These are phyloP conservation scores for Salvia hispanica DNA, from an alignment of 257 asterid genomes.

Conservation along the genomic window DNA sequence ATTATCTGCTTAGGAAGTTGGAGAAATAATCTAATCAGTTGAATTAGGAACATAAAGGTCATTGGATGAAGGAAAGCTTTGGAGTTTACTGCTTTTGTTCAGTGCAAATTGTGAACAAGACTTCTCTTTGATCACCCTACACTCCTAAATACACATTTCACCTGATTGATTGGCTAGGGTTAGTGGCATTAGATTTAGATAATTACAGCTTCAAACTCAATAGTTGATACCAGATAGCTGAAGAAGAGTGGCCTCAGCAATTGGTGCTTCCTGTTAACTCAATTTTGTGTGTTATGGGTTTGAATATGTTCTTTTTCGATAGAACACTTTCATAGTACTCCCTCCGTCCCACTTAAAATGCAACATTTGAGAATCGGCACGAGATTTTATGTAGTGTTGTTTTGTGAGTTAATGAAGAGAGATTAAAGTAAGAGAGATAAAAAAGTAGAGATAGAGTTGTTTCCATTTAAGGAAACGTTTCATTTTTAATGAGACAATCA, in stretches of 20 bases:
- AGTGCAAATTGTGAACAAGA: slow-evolving; percentile 2
- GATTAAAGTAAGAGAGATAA: too few species aligned
- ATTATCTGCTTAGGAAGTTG: neutral
- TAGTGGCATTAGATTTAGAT: slow-evolving; percentile 10
- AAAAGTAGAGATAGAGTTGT: too few species aligned
- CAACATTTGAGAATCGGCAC: too few species aligned
- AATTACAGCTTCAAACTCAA: slow-evolving; percentile 10
- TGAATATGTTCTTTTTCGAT: slow-evolving; percentile 7
- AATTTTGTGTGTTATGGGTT: slow-evolving; percentile 8
- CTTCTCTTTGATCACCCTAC: neutral
- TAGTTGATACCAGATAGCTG: neutral
- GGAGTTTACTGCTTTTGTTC: slow-evolving; percentile 3
- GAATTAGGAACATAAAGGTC: neutral
- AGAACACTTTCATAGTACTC: slow-evolving; percentile 2
- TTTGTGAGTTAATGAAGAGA: too few species aligned
- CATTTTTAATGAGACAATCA: too few species aligned
- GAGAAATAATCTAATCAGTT: neutral
- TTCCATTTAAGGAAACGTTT: too few species aligned
- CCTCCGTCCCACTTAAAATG: too few species aligned
- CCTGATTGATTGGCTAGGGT: neutral
- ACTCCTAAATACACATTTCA: neutral
- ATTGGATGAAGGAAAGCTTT: slow-evolving; percentile 2
- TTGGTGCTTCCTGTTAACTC: slow-evolving; percentile 10
- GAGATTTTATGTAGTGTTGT: too few species aligned
- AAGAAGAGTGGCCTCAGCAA: neutral